Percentiles rank a stretch among this genome's conserved stretches.
Evolutionary conservation across 257 asterid genomes (phyloP).

Genomic region (Salvia rosmarinus): DNA sequence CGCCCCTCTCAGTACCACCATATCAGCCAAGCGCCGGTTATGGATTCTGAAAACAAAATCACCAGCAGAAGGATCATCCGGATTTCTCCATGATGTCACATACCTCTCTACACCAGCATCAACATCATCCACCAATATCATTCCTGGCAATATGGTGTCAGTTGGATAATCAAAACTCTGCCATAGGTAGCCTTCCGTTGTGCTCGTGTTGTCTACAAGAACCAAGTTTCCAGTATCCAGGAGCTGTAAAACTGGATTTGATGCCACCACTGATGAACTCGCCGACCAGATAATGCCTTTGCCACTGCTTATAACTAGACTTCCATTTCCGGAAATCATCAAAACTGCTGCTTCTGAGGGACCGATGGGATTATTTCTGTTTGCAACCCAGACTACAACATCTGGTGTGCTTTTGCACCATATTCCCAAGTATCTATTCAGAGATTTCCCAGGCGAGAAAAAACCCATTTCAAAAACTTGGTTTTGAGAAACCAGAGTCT

Average conservation of each 20-base stretch:
- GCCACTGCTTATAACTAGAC: no score
- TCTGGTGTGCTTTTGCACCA: conserved; percentile 41
- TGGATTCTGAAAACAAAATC: conserved; percentile 33
- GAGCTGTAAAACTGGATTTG: no score
- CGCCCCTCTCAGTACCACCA: conserved; percentile 14
- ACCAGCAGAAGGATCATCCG: conserved; percentile 49
- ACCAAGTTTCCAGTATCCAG: no score
- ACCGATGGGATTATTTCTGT: no score
- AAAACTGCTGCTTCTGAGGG: no score
- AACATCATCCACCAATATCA: background rate
- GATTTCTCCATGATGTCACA: conserved; percentile 43
- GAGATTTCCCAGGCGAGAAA: background rate
- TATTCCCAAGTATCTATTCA: conserved; percentile 25
- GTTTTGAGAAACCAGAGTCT: background rate
- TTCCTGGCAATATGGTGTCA: conserved; percentile 9
- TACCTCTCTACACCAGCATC: conserved; percentile 13
- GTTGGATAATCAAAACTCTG: conserved; percentile 19
- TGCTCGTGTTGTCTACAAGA: no score
- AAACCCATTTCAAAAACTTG: background rate
- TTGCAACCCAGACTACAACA: conserved; percentile 42
- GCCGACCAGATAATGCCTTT: no score
- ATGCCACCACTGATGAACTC: no score
- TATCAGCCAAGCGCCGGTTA: conserved; percentile 35
- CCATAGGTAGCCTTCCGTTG: background rate
- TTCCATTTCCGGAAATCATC: no score